Percentiles rank a stretch among this genome's conserved stretches.
phyloP scores from a whole-genome alignment of 2,329 filamentous ascomycete genomes.

The Aspergillus sclerotialis region DNA sequence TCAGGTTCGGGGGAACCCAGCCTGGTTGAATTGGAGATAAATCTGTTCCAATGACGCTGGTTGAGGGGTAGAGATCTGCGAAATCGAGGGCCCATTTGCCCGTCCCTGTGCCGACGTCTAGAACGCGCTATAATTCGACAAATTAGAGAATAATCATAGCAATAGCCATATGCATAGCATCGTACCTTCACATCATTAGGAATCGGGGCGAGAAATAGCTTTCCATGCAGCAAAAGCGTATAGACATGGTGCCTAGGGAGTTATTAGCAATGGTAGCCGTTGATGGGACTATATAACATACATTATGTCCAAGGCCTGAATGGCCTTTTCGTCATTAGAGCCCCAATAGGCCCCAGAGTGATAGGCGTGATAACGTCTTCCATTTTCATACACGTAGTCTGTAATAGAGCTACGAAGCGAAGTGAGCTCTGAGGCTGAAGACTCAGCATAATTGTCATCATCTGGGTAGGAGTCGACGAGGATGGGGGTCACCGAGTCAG shows the following conservation, averaged over 20 bases:
- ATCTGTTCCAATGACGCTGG: slow-evolving; percentile 41
- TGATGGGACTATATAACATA: no score
- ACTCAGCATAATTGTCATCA: background rate
- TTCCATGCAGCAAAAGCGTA: background rate
- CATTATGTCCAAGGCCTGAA: slow-evolving; percentile 9
- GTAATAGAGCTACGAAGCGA: background rate
- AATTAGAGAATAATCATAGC: no score
- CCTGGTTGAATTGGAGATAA: slow-evolving; percentile 44
- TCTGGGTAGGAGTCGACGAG: background rate
- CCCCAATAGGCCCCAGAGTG: background rate
- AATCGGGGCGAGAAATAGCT: background rate
- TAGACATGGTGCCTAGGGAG: background rate
- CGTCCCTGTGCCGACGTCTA: slow-evolving; percentile 9
- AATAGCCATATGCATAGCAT: no score
- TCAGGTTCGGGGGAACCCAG: slow-evolving; percentile 11
- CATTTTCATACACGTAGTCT: background rate
- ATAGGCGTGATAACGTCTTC: background rate
- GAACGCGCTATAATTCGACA: background rate
- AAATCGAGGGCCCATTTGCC: slow-evolving; percentile 19
- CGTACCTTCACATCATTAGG: background rate
- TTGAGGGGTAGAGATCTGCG: slow-evolving; percentile 28
- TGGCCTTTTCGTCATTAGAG: background rate
- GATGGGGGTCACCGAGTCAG: no score
- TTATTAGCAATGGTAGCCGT: no score
- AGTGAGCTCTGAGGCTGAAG: background rate